phyloP scores from a whole-genome alignment of 192 early-diverging fungal genomes.

The Podila epigama region DNA sequence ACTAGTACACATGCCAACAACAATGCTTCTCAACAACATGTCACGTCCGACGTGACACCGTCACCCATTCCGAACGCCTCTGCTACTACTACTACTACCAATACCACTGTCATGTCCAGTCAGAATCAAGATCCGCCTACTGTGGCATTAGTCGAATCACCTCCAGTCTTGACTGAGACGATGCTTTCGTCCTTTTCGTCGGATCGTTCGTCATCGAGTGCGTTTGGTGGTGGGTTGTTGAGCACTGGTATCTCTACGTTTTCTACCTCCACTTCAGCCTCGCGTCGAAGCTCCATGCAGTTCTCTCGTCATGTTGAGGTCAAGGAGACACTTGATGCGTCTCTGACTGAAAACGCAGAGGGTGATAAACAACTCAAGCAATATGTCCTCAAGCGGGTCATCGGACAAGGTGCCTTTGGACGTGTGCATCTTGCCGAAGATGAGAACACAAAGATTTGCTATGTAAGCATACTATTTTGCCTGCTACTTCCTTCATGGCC shows the following conservation, averaged over 20 bases:
- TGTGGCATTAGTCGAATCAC: background rate
- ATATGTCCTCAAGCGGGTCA: conserved; percentile 76
- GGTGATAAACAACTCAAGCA: conserved; percentile 83
- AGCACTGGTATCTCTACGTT: conserved; percentile 7
- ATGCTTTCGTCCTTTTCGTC: conserved; percentile 39
- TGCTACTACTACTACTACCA: background rate
- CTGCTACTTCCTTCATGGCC: too few species aligned
- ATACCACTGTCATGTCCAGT: background rate
- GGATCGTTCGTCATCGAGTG: conserved; percentile 2
- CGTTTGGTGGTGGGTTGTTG: background rate
- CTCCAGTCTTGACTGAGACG: conserved; percentile 31
- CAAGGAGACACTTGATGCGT: conserved; percentile 56
- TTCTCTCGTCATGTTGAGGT: conserved; percentile 13
- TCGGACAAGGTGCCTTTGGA: conserved; percentile 92
- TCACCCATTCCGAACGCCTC: too few species aligned
- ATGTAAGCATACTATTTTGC: conserved; percentile 61
- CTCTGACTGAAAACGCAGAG: conserved; percentile 70
- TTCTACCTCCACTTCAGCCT: conserved; percentile 18
- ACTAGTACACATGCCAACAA: too few species aligned
- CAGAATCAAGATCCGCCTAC: conserved; percentile 6
- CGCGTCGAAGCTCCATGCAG: conserved; percentile 38
- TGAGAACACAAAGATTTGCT: conserved; percentile 56
- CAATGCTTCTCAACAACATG: too few species aligned
- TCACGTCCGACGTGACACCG: too few species aligned
- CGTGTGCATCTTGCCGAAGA: conserved; percentile 82